Conservation (phyloP, 805 yeast genomes). For the Pichia cabralensis region DNA sequence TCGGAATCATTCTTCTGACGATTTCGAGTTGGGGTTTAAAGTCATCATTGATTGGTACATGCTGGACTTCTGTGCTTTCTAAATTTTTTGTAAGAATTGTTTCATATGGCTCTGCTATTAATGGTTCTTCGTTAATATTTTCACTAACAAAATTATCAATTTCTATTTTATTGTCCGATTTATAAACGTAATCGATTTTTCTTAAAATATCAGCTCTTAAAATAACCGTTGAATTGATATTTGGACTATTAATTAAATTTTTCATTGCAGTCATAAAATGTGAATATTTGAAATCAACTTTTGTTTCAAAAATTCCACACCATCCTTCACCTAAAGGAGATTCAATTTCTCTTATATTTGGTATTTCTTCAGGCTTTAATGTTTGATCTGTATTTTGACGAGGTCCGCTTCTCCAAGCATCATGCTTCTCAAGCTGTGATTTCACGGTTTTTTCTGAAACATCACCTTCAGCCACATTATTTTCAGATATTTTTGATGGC, state of each 20-base stretch:
- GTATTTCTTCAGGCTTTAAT: conserved; percentile 23
- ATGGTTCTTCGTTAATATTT: conserved; percentile 24
- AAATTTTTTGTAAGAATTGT: conserved; percentile 21
- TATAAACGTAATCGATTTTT: conserved; percentile 34
- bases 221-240: conserved; percentile 85
- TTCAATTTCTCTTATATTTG: conserved; percentile 28
- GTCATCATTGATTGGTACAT: conserved; percentile 22
- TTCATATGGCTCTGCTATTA: conserved; percentile 18
- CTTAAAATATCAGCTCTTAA: conserved; percentile 75
- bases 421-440: conserved; percentile 11
- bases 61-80: conserved; percentile 33
- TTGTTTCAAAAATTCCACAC: conserved; percentile 46
- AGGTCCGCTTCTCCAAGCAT: conserved; percentile 12
- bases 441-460: background rate
- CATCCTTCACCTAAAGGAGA: conserved; percentile 51
- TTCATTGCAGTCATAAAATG: conserved; percentile 73
- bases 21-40: conserved; percentile 37
- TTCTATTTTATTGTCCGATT: conserved; percentile 20
- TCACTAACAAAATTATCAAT: conserved; percentile 19
- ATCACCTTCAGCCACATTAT: background rate
- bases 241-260: conserved; percentile 72
- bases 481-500: background rate
- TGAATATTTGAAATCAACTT: conserved; percentile 36
- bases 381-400: conserved; percentile 8
- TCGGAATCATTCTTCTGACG: conserved; percentile 82